phyloP scores from a whole-genome alignment of 495 filamentous ascomycete species.

The Aspergillus carlsbadensis region DNA sequence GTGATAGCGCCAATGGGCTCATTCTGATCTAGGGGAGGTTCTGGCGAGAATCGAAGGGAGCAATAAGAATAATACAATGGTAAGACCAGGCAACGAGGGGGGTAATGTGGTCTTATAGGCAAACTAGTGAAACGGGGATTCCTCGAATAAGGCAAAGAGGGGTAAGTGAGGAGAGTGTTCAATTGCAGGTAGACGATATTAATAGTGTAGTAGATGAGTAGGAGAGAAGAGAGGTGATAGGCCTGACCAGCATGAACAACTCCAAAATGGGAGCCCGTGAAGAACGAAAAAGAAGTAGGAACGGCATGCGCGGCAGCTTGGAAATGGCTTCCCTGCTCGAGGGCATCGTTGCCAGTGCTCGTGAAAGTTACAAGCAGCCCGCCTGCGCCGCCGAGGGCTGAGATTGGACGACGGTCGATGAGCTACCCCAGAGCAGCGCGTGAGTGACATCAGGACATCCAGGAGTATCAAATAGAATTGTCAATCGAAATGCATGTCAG shows the following conservation, averaged over 20 bases:
- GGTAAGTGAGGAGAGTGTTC: slow-evolving; percentile 8
- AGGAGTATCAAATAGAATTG: slow-evolving; percentile 6
- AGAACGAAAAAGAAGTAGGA: slow-evolving; percentile 3
- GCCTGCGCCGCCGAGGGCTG: background rate
- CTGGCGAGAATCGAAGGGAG: background rate
- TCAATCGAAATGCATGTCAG: slow-evolving; percentile 9
- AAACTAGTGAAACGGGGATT: background rate
- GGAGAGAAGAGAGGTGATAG: background rate
- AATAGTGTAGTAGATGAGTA: background rate
- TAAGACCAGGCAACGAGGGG: background rate
- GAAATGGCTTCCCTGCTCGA: slow-evolving; percentile 1
- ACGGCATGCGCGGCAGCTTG: slow-evolving; percentile 8
- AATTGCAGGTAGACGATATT: slow-evolving; percentile 5
- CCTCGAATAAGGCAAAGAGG: slow-evolving; percentile 8
- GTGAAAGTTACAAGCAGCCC: slow-evolving; percentile 3
- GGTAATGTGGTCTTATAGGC: background rate
- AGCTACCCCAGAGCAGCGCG: background rate
- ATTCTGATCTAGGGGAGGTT: slow-evolving; percentile 17
- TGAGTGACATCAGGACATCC: slow-evolving; percentile 13
- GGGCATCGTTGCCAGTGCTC: background rate
- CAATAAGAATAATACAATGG: background rate
- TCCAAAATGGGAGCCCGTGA: background rate
- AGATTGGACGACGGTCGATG: slow-evolving; percentile 1
- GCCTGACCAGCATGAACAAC: background rate
- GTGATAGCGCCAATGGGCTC: slow-evolving; percentile 34